A percentile compares a stretch with the other conserved stretches of the same genome.
These are phyloP conservation scores for Leccinum broughii DNA, from an alignment of 768 basidiomycete genomes.

Conservation along the genomic window DNA sequence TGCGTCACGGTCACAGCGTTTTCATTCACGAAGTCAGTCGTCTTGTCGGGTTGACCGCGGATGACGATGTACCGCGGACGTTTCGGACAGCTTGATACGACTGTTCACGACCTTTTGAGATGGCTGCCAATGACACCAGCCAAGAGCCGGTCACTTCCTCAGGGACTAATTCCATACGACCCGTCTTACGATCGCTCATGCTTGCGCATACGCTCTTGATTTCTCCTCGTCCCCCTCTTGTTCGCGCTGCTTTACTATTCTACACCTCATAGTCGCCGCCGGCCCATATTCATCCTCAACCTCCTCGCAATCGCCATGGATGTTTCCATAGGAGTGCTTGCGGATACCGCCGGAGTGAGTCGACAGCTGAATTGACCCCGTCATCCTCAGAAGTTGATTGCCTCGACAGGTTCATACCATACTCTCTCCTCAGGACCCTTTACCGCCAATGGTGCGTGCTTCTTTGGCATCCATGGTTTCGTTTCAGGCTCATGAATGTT, in stretches of 20 bases:
- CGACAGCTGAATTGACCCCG: neutral
- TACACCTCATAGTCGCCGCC: slow-evolving; percentile 23
- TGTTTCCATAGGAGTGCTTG: slow-evolving; percentile 21
- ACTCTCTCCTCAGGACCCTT: slow-evolving; percentile 22
- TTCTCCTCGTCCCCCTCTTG: slow-evolving; percentile 32
- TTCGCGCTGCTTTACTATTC: slow-evolving; percentile 34
- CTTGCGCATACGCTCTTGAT: slow-evolving; percentile 32
- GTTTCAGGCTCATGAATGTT: neutral
- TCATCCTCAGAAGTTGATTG: neutral
- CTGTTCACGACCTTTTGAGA: neutral
- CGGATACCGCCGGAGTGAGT: slow-evolving; percentile 26
- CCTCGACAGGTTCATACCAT: slow-evolving; percentile 29
- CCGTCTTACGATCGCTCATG: slow-evolving; percentile 17
- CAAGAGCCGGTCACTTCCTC: neutral
- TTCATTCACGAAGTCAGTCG: slow-evolving; percentile 34
- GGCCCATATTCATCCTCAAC: slow-evolving; percentile 33
- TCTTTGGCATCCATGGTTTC: neutral
- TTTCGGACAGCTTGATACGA: neutral
- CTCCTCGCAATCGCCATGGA: slow-evolving; percentile 22
- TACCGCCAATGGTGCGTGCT: slow-evolving; percentile 21
- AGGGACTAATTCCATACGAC: neutral
- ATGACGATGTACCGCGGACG: slow-evolving; percentile 4
- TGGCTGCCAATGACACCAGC: neutral
- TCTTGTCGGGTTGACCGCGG: slow-evolving; percentile 32
- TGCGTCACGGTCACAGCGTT: slow-evolving; percentile 22